These are phyloP conservation scores for Neurospora hispaniola DNA, from an alignment of 495 filamentous ascomycete genomes.

Conservation along the genomic window DNA sequence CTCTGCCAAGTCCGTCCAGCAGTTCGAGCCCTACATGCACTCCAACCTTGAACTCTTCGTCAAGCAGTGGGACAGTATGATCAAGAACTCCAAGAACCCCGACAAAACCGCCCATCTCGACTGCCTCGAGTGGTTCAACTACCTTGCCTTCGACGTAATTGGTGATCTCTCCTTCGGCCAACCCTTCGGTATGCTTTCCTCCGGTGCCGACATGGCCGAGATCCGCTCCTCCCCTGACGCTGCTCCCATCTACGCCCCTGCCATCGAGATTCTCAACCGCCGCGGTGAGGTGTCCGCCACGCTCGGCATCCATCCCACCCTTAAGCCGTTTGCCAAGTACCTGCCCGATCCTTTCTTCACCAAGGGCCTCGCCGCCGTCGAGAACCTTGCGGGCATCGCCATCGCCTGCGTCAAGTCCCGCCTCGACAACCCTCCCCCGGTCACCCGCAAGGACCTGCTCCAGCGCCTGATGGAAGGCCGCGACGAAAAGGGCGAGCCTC, in stretches of 20 bases:
- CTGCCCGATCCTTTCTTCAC: constrained; percentile 60
- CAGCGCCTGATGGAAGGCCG: constrained; percentile 78
- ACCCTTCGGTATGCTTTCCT: constrained; percentile 51
- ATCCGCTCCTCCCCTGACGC: constrained; percentile 40
- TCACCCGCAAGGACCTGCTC: constrained; percentile 63
- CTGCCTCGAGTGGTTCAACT: constrained; percentile 89
- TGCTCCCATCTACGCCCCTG: constrained; percentile 47
- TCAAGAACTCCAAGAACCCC: constrained; percentile 13
- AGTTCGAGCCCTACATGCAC: constrained; percentile 88
- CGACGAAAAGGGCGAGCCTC: constrained; percentile 62
- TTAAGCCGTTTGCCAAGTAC: constrained; percentile 56
- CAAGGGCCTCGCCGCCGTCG: constrained; percentile 50
- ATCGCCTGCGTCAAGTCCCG: constrained; percentile 69
- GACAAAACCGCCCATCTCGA: constrained; percentile 49
- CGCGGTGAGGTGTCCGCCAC: constrained; percentile 58
- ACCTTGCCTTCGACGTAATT: constrained; percentile 87
- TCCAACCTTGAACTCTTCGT: constrained; percentile 68
- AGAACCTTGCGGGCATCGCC: constrained; percentile 63
- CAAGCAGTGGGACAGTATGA: constrained; percentile 56
- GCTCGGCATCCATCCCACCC: constrained; percentile 46
- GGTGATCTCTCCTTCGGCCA: constrained; percentile 57
- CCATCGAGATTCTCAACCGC: constrained; percentile 62
- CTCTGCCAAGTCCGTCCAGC: constrained; percentile 64
- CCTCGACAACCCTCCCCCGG: constrained; percentile 52
- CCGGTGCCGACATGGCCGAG: constrained; percentile 49